Evolutionary conservation across 2,329 filamentous ascomycete species (phyloP), one percentile per base, ranked within the genome.

Genomic region (Fusarium sp.): DNA sequence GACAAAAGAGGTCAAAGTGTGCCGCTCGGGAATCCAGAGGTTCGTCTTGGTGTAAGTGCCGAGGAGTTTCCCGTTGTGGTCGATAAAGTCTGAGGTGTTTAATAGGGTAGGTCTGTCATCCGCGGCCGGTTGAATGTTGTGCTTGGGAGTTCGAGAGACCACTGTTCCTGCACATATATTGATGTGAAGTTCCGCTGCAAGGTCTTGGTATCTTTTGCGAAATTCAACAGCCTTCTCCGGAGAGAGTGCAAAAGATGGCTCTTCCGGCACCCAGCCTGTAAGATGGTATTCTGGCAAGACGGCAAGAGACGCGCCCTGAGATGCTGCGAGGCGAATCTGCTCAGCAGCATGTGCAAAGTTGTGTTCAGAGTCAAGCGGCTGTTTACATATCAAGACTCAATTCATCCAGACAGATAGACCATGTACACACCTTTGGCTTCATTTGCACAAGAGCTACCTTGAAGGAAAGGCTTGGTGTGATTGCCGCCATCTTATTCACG

Each of bases 91-190:
- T 8, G 86, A 92, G 53, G 97, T 82, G 64, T 85, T 81, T 15
- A 72, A 64, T 51, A 97, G 44, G 3, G 61, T 55, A 20, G 57
- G 80, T 79, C 95, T 90, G 11, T 34, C 28, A 34, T 34, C 59
- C 24, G 57, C 50, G 3, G 66, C 68, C 18, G 84, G 84, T 18
- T 86, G 83, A 69, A 90, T 87, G 52, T 20, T 18, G 7, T 39
- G 22, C 14, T 48, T 33, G 11, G 68, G 69, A 28, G 68, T 57
- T 13, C 68, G 46, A 3, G 56, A 65, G 24, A 95, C 87, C 51
- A 97, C 92, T 0, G 93, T 97, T 3, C 94, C 94, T 0, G 94
- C 92, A 0, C 90, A 88, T 65, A 92, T 90, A 78, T 84, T 86
- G 72, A 92, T 92, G 60, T 84, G 81, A 49, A 88, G 86, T 71